Conservation (phyloP, 805 yeast species). For the Yueomyces sp. region DNA sequence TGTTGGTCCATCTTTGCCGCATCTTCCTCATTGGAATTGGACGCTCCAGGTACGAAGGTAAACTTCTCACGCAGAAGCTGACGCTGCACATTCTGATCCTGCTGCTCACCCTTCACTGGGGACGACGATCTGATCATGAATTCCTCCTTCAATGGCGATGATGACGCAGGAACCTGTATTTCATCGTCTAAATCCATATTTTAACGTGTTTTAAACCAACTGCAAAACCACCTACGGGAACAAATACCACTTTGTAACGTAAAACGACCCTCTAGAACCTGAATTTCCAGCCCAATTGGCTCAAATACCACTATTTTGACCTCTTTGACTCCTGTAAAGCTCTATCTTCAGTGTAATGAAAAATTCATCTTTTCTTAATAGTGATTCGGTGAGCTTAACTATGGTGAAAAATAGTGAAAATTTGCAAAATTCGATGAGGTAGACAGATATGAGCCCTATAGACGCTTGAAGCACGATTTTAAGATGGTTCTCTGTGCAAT, state of each 20-base stretch:
- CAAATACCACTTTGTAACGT: background rate
- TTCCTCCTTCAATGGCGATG: slow-evolving; percentile 22
- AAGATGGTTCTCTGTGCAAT: slow-evolving; percentile 24
- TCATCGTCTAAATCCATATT: slow-evolving; percentile 2
- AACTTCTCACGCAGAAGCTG: slow-evolving; percentile 29
- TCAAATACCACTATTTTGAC: too few relatives aligned
- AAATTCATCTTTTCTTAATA: too few relatives aligned
- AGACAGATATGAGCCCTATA: too few relatives aligned
- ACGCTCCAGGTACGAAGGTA: slow-evolving; percentile 22
- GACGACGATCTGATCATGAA: slow-evolving; percentile 16
- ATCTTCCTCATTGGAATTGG: background rate
- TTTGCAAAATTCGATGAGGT: too few relatives aligned
- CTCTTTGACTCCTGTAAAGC: too few relatives aligned
- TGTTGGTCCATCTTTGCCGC: slow-evolving; percentile 1
- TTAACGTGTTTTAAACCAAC: background rate
- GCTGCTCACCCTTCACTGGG: slow-evolving; percentile 10
- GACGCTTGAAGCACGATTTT: too few relatives aligned
- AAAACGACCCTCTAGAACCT: slow-evolving; percentile 28
- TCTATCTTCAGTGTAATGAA: too few relatives aligned
- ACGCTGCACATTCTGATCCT: background rate
- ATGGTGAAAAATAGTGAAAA: too few relatives aligned
- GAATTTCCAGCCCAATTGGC: slow-evolving; percentile 18
- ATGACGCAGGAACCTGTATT: slow-evolving; percentile 41
- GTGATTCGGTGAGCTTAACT: too few relatives aligned
- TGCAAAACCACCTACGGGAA: background rate